Conservation (phyloP, 2,329 filamentous ascomycete species). For the Apiospora koreana region DNA sequence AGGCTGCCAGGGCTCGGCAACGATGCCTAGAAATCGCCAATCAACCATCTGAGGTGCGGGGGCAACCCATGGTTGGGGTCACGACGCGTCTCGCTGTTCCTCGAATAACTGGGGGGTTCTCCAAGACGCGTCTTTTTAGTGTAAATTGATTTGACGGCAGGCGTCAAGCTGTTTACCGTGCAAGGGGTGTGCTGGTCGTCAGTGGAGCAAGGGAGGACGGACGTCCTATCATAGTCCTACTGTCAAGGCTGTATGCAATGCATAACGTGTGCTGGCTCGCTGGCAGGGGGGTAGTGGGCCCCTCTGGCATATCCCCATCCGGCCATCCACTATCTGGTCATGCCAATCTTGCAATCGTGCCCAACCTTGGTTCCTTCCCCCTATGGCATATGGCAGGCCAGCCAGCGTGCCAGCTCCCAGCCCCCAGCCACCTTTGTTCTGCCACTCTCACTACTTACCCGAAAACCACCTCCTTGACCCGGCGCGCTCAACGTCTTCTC, state of each 20-base stretch:
- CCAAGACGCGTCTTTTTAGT: neutral
- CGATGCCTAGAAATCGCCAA: neutral
- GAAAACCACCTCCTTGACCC: neutral
- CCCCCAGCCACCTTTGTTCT: conserved; percentile 14
- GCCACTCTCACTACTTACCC: conserved; percentile 8
- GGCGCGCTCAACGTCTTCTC: neutral
- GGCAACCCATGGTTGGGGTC: neutral
- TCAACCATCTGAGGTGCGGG: neutral
- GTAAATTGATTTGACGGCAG: conserved; percentile 3
- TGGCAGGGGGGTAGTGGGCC: neutral
- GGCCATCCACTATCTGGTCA: no score
- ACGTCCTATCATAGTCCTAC: no score
- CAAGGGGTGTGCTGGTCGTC: neutral
- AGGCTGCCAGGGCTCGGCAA: neutral
- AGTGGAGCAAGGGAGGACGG: neutral
- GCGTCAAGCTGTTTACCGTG: neutral
- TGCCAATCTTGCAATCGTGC: neutral
- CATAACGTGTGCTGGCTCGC: neutral
- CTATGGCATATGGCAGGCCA: neutral
- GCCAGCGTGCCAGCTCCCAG: neutral
- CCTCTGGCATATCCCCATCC: no score
- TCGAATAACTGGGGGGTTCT: neutral
- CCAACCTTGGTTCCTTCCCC: neutral
- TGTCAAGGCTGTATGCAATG: no score
- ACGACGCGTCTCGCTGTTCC: neutral